These are phyloP conservation scores for Sugiyamaella smithiae DNA, from an alignment of 805 yeast genomes.

Conservation along the genomic window DNA sequence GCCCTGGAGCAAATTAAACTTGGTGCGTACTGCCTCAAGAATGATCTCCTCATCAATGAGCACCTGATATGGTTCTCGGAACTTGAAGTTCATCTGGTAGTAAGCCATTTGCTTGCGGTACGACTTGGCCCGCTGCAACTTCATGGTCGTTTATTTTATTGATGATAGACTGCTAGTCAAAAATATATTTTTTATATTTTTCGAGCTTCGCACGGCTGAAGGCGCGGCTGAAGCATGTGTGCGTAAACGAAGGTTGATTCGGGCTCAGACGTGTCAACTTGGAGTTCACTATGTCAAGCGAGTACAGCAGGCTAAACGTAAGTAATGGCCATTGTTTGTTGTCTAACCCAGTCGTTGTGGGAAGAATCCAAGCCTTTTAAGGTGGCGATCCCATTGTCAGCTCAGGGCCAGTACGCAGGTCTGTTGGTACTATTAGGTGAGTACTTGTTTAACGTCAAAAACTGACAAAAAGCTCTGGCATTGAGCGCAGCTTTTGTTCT, in stretches of 20 bases:
- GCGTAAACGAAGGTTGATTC: background rate
- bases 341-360: background rate
- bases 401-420: slow-evolving; percentile 27
- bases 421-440: slow-evolving; percentile 19
- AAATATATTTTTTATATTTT: background rate
- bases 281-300: background rate
- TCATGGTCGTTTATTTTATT: slow-evolving; percentile 68
- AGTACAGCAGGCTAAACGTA: background rate
- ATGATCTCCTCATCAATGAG: slow-evolving; percentile 80
- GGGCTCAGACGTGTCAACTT: background rate
- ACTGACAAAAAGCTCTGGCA: slow-evolving; percentile 22
- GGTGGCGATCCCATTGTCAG: slow-evolving; percentile 26
- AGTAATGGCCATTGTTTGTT: background rate
- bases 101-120: slow-evolving; percentile 91
- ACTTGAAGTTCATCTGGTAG: slow-evolving; percentile 80
- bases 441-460: background rate
- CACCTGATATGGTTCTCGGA: slow-evolving; percentile 91
- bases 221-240: background rate
- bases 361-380: slow-evolving; percentile 17
- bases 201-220: background rate
- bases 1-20: slow-evolving; percentile 79
- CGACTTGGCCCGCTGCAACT: slow-evolving; percentile 92
- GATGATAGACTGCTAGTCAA: no score
- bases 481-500: slow-evolving; percentile 25
- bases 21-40: slow-evolving; percentile 58